These are phyloP conservation scores for Brasenia schreberi DNA, from an alignment of 164 flowering plant genomes.

Conservation along the genomic window DNA sequence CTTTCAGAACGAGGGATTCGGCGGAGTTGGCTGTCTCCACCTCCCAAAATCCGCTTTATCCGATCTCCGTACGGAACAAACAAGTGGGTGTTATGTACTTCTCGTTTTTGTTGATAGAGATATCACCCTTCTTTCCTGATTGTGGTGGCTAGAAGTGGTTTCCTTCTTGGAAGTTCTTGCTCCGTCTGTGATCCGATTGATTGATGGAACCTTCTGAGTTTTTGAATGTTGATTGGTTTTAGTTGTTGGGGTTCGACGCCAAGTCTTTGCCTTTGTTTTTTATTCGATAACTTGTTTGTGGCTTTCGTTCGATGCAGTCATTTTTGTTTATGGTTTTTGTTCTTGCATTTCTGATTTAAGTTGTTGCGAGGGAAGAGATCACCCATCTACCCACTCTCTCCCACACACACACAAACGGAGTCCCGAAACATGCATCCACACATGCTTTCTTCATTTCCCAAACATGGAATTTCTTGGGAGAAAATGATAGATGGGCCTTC, in stretches of 20 bases:
- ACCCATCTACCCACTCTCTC: no score
- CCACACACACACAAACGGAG: no score
- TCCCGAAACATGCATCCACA: no score
- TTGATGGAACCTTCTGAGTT: neutral
- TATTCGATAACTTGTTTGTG: neutral
- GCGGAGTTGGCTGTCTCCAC: constrained; percentile 65
- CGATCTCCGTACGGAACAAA: constrained; percentile 1
- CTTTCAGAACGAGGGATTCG: constrained; percentile 49
- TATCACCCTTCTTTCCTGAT: no score
- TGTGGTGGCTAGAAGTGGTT: no score
- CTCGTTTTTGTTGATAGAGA: neutral
- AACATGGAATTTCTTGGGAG: no score
- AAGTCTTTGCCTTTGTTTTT: neutral
- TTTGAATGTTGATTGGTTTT: neutral
- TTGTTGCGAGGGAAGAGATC: no score
- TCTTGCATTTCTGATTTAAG: neutral
- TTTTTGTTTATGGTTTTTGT: neutral
- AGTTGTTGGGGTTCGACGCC: neutral
- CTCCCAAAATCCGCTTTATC: constrained; percentile 28
- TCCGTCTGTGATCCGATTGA: neutral
- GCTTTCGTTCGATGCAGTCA: neutral
- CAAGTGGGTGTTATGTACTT: neutral
- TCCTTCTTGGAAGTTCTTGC: neutral
- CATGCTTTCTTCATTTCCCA: no score
- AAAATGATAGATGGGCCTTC: no score